Evolutionary conservation across 148 eudicot genomes (phyloP), one percentile per base, ranked within the genome.

Genomic region (Rhododendron simsii): DNA sequence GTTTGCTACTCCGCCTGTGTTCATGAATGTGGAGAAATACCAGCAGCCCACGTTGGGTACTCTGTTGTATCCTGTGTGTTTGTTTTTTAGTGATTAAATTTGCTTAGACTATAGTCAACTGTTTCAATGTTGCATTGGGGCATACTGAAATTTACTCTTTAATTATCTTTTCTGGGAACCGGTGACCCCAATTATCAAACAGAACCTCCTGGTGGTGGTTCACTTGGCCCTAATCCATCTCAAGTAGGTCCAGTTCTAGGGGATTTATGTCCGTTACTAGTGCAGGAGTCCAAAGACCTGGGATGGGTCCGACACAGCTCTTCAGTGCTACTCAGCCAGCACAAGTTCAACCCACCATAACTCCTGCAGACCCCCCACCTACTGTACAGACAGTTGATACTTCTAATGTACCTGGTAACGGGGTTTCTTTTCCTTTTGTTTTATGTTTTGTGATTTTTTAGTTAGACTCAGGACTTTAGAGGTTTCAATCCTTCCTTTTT

Each of bases 311-410:
- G 41, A 83, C 83, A 59, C 33, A 95, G 95, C 80, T 98, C 74
- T 82, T 94, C 39, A 94, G 95, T 67, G 95, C 99, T 86, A 87
- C 90, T 71, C 95, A 92, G 75, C 53, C 93, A 47, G 88, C 93
- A 83, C 89, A 92, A 50, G 88, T 90, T 59, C 93, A 91, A 77
- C 87, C 91, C 73, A 83, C 95, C 50, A 88, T 87, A 84, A 87
- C 95, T 83, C 98, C 98, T 87, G 86, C 91, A 76, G 84, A 33
- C 94, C 50, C 93, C 81, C 93, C 98, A 86, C 96, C 93, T 71
- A 96, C 96, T 21, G 93, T 94, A 57, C 99, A 94, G 90, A 96
- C 98, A 44, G 99, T 84, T 80, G 98, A 94, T 89, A 93, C 95
- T 85, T 94, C 99, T 75, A 95, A 91, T 87, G 95, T 95, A 30